These are phyloP conservation scores for Rhizopogon salebrosus DNA, from an alignment of 768 basidiomycete species.

Conservation along the genomic window DNA sequence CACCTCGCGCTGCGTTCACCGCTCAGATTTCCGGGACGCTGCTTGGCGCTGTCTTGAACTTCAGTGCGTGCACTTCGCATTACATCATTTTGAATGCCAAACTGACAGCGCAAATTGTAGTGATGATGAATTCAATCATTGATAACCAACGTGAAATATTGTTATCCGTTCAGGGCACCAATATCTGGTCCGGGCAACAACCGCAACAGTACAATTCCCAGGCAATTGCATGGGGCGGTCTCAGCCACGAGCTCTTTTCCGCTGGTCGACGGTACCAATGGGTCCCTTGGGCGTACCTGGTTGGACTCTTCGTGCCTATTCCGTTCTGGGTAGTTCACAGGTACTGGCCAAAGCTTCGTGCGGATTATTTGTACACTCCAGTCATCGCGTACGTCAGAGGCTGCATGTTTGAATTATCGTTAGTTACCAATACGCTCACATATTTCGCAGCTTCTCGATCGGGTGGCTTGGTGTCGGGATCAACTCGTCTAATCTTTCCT, in stretches of 20 bases:
- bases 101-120: constrained; percentile 28
- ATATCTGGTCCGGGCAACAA: constrained; percentile 56
- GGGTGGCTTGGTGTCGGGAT: constrained; percentile 46
- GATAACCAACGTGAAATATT: constrained; percentile 48
- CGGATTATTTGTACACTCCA: constrained; percentile 45
- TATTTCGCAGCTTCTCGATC: constrained; percentile 29
- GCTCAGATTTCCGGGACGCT: constrained; percentile 55
- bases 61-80: constrained; percentile 22
- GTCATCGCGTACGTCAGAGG: constrained; percentile 31
- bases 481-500: constrained; percentile 44
- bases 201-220: constrained; percentile 50
- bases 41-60: constrained; percentile 45
- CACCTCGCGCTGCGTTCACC: constrained; percentile 58
- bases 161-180: constrained; percentile 47
- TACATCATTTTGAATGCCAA: neutral
- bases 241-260: constrained; percentile 39
- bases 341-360: constrained; percentile 38
- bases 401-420: neutral
- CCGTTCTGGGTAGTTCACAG: constrained; percentile 48
- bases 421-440: neutral
- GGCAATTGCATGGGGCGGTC: constrained; percentile 58
- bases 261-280: constrained; percentile 43
- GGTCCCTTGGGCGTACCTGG: constrained; percentile 41
- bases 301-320: constrained; percentile 46
- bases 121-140: constrained; percentile 58